A percentile compares a stretch with the other conserved stretches of the same genome.
phyloP scores from a whole-genome alignment of 169 alveolate species.

The Amoebophrya sp. region DNA sequence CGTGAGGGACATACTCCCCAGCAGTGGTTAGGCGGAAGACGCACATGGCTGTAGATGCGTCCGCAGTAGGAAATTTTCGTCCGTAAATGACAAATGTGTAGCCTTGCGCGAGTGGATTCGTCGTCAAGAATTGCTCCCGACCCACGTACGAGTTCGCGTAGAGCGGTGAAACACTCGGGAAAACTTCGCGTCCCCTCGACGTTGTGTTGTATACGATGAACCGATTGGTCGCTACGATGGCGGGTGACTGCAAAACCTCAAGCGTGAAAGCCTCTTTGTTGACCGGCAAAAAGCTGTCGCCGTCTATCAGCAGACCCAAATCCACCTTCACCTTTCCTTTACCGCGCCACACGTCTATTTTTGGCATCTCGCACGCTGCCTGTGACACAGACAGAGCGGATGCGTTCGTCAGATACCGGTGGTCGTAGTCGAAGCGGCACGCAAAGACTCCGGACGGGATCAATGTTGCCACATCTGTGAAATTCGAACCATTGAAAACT shows the following conservation, averaged over 20 bases:
- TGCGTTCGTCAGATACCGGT: neutral
- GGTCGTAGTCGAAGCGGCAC: neutral
- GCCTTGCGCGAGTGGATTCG: neutral
- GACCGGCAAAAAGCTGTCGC: neutral
- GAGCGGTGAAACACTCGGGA: no score
- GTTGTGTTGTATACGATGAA: constrained; percentile 17
- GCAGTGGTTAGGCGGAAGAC: neutral
- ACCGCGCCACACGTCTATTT: neutral
- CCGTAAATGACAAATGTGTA: neutral
- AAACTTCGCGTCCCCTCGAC: neutral
- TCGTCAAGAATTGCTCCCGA: neutral
- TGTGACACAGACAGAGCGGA: neutral
- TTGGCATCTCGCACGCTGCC: constrained; percentile 3
- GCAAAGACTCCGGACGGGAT: neutral
- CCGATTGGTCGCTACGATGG: neutral
- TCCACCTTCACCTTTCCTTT: neutral
- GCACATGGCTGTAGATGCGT: neutral
- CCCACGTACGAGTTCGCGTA: neutral
- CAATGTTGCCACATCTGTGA: neutral
- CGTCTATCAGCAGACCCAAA: neutral
- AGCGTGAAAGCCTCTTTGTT: neutral
- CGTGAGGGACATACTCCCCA: neutral
- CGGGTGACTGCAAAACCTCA: neutral
- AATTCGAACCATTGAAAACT: neutral
- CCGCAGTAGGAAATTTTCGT: neutral